Evolutionary conservation across 352 stramenopile genomes (phyloP).

Genomic region (Aphanomyces invadans): DNA sequence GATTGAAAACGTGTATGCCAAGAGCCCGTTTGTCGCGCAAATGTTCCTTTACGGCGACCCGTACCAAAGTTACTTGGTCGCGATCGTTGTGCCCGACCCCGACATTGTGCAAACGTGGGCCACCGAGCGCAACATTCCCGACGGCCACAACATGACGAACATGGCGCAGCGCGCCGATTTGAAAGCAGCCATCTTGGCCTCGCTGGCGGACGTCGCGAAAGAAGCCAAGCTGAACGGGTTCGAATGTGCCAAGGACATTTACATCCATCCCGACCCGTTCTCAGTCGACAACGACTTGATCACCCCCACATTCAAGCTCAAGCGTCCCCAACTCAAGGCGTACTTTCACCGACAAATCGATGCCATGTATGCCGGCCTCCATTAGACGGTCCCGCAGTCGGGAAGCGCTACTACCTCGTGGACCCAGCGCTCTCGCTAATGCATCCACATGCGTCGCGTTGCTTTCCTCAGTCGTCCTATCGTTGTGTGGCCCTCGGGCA

Average conservation of each 20-base stretch:
- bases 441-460: too few species aligned
- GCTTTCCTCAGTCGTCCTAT: too few species aligned
- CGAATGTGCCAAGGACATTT: constrained; percentile 87
- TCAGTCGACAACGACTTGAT: constrained; percentile 90
- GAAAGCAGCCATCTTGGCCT: constrained; percentile 54
- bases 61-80: constrained; percentile 91
- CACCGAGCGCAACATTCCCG: constrained; percentile 27
- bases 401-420: too few species aligned
- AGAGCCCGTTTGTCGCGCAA: constrained; percentile 90
- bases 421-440: too few species aligned
- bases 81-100: constrained; percentile 83
- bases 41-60: constrained; percentile 96
- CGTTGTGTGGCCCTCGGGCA: too few species aligned
- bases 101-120: constrained; percentile 54
- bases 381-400: constrained; percentile 20
- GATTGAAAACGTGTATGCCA: constrained; percentile 92
- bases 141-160: constrained; percentile 31
- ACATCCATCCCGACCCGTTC: constrained; percentile 88
- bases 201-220: constrained; percentile 54
- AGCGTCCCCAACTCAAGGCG: constrained; percentile 61
- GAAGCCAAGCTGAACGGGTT: constrained; percentile 84
- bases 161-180: constrained; percentile 43
- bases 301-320: constrained; percentile 97
- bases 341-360: constrained; percentile 61
- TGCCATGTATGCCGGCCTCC: constrained; percentile 48